Base-by-base conservation (phyloP, 495 filamentous ascomycete genomes). In the Zalerion maritima region DNA sequence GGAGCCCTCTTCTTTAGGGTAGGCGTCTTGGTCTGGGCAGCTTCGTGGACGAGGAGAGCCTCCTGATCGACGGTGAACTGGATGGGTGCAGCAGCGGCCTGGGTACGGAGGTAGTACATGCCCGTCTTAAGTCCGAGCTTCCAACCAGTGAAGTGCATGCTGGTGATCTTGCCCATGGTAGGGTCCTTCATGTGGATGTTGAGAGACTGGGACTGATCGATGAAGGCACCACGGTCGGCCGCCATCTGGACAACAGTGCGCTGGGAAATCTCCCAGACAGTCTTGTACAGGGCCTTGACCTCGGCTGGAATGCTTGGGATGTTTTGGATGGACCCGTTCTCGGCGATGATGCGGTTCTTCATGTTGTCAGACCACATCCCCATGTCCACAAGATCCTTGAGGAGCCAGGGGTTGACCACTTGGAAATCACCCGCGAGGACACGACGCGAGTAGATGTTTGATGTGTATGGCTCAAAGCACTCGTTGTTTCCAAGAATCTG, bases 161-260 rank as follows among this genome's bases (percentile, higher is more conserved):
- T 84, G 33, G 89, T 97, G 52, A 97, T 84, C 73, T 97, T 97
- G 57, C 89, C 89, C 84, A 94, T 96, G 21, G 85, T 94, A 18
- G 89, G 89, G 42, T 97, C 87, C 60, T 86, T 92, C 69, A 97
- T 79, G 63, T 97, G 89, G 42, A 97, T 97, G 66, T 97, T 97
- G 42, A 97, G 72, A 10, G 87, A 94, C 57, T 97, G 89, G 18
- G 84, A 93, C 65, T 97, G 89, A 47, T 97, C 89, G 51, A 97
- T 94, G 63, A 80, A 97, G 19, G 89, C 89, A 53, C 89, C 89
- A 52, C 89, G 85, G 52, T 97, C 89, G 28, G 89, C 89, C 31
- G 89, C 84, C 87, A 97, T 94, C 62, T 94, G 79, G 21, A 97
- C 69, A 41, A 97, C 83, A 18, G 71, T 80, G 33, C 81, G 81